Conservation (phyloP, 352 stramenopile species). For the Phytophthora sp. region DNA sequence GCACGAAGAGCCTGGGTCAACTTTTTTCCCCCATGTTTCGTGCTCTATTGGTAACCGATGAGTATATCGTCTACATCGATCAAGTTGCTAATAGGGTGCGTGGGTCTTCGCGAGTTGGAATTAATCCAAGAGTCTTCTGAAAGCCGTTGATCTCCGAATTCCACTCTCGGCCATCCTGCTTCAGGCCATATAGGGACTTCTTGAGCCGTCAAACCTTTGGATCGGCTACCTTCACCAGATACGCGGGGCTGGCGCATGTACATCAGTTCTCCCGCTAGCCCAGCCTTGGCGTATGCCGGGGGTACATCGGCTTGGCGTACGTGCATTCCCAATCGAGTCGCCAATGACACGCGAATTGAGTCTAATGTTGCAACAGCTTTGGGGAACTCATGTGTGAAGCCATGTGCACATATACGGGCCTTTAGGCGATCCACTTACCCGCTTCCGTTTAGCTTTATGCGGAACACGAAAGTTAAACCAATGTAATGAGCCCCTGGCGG, state of each 20-base stretch:
- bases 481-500: slow-evolving; percentile 5
- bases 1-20: not conserved
- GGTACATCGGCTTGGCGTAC: slow-evolving; percentile 21
- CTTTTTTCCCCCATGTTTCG: not conserved
- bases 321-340: not conserved
- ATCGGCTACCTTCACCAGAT: slow-evolving; percentile 19
- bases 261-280: not conserved
- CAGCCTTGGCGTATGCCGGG: slow-evolving; percentile 21
- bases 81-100: slow-evolving; percentile 2
- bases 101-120: not conserved
- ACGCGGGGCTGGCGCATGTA: slow-evolving; percentile 10
- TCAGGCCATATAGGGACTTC: slow-evolving; percentile 18
- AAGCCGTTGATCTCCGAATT: slow-evolving; percentile 9
- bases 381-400: slow-evolving; percentile 20
- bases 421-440: slow-evolving; percentile 21
- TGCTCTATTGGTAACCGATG: slow-evolving; percentile 7
- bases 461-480: slow-evolving; percentile 4
- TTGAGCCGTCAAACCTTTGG: slow-evolving; percentile 19
- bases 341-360: slow-evolving; percentile 15
- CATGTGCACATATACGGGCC: slow-evolving; percentile 19
- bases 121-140: not conserved
- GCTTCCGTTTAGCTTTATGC: not conserved
- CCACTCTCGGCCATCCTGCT: slow-evolving; percentile 23
- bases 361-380: slow-evolving; percentile 23
- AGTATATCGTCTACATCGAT: slow-evolving; percentile 21